Evolutionary conservation across 1,284 basidiomycete species (phyloP).

Genomic region (Marasmius sp.): DNA sequence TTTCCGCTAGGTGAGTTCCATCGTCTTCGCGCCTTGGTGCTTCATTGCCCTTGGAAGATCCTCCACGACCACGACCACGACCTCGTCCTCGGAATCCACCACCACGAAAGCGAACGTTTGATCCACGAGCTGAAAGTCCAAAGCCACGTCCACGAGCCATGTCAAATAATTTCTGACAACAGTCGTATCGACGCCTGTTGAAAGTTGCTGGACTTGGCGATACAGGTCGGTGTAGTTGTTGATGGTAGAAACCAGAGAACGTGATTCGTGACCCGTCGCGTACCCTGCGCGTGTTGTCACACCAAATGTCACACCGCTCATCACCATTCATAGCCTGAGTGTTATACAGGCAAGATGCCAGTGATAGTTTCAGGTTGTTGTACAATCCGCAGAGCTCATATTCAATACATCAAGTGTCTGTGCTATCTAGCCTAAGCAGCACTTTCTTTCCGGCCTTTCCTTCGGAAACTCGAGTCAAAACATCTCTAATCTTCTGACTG

Average conservation of each 20-base stretch:
- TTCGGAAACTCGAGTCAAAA: conserved; percentile 45
- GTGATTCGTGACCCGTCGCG: too few species aligned
- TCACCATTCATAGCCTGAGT: neutral
- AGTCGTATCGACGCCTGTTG: neutral
- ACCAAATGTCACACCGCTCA: too few species aligned
- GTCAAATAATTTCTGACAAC: neutral
- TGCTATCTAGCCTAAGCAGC: conserved; percentile 53
- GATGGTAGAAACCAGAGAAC: neutral
- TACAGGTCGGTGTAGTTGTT: neutral
- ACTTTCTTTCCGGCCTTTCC: conserved; percentile 74
- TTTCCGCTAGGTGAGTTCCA: conserved; percentile 79
- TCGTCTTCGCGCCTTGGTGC: conserved; percentile 80
- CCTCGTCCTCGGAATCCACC: conserved; percentile 47
- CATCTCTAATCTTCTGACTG: conserved; percentile 43
- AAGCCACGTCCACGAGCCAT: conserved; percentile 24
- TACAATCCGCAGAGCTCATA: neutral
- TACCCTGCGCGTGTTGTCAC: too few species aligned
- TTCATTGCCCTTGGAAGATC: conserved; percentile 42
- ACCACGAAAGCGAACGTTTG: conserved; percentile 38
- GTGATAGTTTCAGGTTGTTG: neutral
- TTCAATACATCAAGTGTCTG: neutral
- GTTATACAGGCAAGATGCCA: neutral
- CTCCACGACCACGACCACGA: conserved; percentile 54
- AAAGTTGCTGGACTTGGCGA: neutral
- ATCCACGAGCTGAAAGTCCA: conserved; percentile 19